phyloP scores from a whole-genome alignment of 352 stramenopile genomes.

The Globisporangium echinulatum region DNA sequence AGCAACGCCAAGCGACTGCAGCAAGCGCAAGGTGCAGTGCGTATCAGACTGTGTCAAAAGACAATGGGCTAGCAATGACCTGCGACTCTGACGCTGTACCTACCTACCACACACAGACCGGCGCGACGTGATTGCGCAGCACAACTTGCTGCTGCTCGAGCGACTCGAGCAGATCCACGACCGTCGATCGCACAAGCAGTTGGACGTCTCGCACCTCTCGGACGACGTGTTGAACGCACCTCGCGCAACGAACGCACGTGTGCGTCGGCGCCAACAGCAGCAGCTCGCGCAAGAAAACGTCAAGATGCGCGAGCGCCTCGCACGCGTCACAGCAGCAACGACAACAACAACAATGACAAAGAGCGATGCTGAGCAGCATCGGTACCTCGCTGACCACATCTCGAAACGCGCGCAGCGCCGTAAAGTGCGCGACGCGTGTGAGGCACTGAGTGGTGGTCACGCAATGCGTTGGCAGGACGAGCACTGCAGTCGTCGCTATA shows the following conservation, averaged over 20 bases:
- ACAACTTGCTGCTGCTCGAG: constrained; percentile 43
- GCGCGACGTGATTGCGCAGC: constrained; percentile 33
- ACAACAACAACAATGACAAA: constrained; percentile 34
- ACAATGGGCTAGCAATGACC: too few relatives aligned
- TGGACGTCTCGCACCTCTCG: constrained; percentile 51
- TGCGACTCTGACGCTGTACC: too few relatives aligned
- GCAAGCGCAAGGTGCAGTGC: constrained; percentile 38
- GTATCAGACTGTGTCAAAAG: too few relatives aligned
- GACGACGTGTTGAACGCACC: constrained; percentile 34
- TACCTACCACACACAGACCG: constrained; percentile 23
- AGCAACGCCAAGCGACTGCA: constrained; percentile 54
- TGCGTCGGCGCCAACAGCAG: constrained; percentile 32
- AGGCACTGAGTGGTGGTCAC: constrained; percentile 1
- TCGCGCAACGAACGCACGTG: constrained; percentile 23
- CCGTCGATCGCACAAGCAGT: constrained; percentile 42
- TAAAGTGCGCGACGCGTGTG: constrained; percentile 36
- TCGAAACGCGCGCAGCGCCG: constrained; percentile 39
- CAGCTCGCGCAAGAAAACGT: constrained; percentile 45
- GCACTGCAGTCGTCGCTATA: not conserved
- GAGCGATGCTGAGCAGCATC: constrained; percentile 30
- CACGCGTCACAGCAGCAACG: constrained; percentile 21
- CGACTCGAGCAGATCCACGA: constrained; percentile 50
- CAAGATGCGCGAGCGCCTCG: constrained; percentile 31
- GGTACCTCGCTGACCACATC: constrained; percentile 49
- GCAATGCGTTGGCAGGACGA: not conserved